phyloP scores from a whole-genome alignment of 2,329 filamentous ascomycete species.

The Stylonectria norvegica region DNA sequence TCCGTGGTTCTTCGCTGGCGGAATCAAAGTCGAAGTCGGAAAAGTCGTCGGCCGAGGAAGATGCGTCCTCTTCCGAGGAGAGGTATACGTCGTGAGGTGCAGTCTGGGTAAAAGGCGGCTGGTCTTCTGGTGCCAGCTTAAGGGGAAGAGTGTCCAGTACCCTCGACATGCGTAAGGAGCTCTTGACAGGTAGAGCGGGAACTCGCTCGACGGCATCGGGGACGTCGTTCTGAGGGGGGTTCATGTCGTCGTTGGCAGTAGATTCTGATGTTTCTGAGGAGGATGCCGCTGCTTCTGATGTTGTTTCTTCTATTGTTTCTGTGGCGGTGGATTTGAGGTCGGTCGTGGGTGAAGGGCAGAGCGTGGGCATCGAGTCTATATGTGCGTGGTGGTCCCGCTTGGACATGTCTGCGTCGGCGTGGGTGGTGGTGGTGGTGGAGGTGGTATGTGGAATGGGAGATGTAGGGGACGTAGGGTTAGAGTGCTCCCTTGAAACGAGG shows the following conservation, averaged over 20 bases:
- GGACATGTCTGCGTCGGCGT: background rate
- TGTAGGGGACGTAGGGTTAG: too few species aligned
- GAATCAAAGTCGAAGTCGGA: constrained; percentile 54
- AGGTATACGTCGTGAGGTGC: constrained; percentile 60
- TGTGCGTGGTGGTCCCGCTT: background rate
- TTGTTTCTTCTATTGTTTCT: too few species aligned
- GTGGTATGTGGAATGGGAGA: background rate
- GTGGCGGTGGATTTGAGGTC: too few species aligned
- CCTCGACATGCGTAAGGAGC: constrained; percentile 46
- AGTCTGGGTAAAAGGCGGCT: constrained; percentile 35
- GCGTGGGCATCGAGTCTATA: background rate
- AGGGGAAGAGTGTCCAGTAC: constrained; percentile 33
- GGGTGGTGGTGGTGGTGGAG: background rate
- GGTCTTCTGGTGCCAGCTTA: constrained; percentile 30
- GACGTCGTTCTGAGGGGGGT: constrained; percentile 22
- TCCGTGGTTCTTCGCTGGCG: constrained; percentile 34
- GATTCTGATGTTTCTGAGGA: constrained; percentile 9
- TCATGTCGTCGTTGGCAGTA: constrained; percentile 28
- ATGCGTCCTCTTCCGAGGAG: constrained; percentile 63
- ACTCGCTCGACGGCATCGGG: constrained; percentile 20
- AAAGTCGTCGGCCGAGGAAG: constrained; percentile 58
- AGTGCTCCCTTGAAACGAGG: background rate
- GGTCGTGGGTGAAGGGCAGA: too few species aligned
- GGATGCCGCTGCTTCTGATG: background rate
- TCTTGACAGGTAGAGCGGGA: constrained; percentile 50